Evolutionary conservation across 345 rosid genomes (phyloP), one percentile per base, ranked within the genome.

Genomic region (Gossypium herbaceum): DNA sequence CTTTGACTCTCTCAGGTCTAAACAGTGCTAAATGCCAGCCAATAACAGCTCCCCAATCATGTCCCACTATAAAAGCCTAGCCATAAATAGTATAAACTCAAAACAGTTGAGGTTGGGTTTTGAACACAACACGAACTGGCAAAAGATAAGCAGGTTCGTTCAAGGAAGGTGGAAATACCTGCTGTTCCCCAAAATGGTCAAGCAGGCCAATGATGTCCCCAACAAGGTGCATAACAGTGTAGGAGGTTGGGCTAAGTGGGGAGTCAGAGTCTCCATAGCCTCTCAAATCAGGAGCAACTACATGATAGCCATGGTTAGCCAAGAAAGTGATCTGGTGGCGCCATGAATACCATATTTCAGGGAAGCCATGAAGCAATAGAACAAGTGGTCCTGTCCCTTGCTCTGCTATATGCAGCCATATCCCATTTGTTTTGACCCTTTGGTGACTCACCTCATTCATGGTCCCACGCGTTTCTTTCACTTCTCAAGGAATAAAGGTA

Each of bases 331-430:
- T 91, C 80, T 88, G 92, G 66, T 89, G 90, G 73, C 92, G 88
- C 97, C 92, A 90, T 6, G 92, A 88, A 75, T 81, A 88, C 91
- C 91, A 89, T 60, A 86, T 75, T 77, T 91, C 97, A 29, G 97
- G 94, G 85, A 91, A 91, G 47, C 97, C 94, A 76, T 87, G 93
- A 56, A 90, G 88, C 13, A 90, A 63, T 39, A 92, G 54, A 66
- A 88, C 88, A 9, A 90, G 76, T 3, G 92, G 89, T 9, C 91
- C 86, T n/a, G 72, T 75, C 54, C 94, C 90, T 82, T 87, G 87
- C 83, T 88, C 90, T 2, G 79, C 89, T 11, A 81, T 68, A 68
- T 90, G 88, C 48, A 73, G 17, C 59, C 76, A 73, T 73, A 73
- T 73, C 64, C 68, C 75, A n/a, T 73, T 73, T 59, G 75, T 59